Base-by-base conservation (phyloP, 805 yeast species). In the Pichia exigua region DNA sequence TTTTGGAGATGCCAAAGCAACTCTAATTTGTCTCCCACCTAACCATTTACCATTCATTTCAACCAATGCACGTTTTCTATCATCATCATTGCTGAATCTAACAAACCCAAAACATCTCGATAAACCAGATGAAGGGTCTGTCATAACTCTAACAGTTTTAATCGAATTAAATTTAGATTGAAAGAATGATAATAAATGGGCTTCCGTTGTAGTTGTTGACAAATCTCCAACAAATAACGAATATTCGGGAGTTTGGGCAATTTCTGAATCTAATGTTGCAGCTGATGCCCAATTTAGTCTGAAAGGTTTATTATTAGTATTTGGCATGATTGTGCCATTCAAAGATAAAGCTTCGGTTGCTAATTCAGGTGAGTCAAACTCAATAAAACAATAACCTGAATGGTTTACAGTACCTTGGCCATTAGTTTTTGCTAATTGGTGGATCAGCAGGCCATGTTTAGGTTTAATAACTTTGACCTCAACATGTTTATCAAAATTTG, bases 271-370 rank as follows among this genome's bases (percentile, higher is more conserved):
- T 54, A 86, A 69, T 13, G 92, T 86, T 11, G 92, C 92, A 17
- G 89, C 90, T 28, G 85, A 77, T 1, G 95, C 94, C 95, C 95
- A 86, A 61, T 86, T 86, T 55, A 86, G 74, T 59, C 92, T 74
- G 64, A 85, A 85, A 40, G 77, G 72, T 67, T 87, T 81, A 63
- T 79, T 79, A 38, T 64, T 64, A 8, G 74, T 59, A 57, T 80
- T 83, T 18, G 90, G 89, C 42, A 86, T 73, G 40, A 75, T 69
- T 10, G 79, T 73, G 7, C 91, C 87, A 62, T 86, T 86, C 45
- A 84, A 68, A 11, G 82, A 70, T 48, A 86, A 68, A 0, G 88
- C 92, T 49, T 75, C 77, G 56, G 80, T 82, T 6, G 92, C 91
- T 58, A 82, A 85, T 42, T 81, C 82, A 54, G 78, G 82, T 42